Evolutionary conservation across 805 yeast genomes (phyloP).

Genomic region (Wickerhamiella alocasiicola): DNA sequence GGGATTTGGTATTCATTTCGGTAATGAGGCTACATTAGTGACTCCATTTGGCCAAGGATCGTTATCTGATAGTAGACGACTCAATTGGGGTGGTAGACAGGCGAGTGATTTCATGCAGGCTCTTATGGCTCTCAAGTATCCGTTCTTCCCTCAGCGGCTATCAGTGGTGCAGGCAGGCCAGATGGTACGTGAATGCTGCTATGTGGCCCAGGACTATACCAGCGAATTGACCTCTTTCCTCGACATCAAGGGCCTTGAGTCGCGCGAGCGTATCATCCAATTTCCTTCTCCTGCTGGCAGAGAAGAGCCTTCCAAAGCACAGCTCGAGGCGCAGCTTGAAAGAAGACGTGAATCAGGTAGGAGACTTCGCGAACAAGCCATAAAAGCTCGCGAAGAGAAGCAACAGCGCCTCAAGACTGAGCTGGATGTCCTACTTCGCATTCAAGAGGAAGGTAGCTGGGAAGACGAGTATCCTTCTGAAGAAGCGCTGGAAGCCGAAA

Average conservation of each 20-base stretch:
- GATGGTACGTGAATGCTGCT: slow-evolving; percentile 65
- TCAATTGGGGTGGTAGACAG: slow-evolving; percentile 85
- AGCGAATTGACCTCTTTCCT: slow-evolving; percentile 47
- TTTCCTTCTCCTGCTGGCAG: slow-evolving; percentile 60
- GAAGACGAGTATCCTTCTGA: slow-evolving; percentile 1
- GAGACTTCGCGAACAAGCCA: slow-evolving; percentile 86
- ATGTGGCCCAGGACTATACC: slow-evolving; percentile 55
- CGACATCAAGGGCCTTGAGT: slow-evolving; percentile 50
- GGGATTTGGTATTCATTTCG: slow-evolving; percentile 75
- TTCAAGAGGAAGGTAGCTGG: slow-evolving; percentile 27
- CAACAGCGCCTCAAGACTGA: slow-evolving; percentile 67
- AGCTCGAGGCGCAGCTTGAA: slow-evolving; percentile 60
- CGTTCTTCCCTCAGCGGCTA: slow-evolving; percentile 74
- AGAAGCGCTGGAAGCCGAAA: slow-evolving; percentile 55
- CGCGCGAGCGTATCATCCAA: slow-evolving; percentile 65
- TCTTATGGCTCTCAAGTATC: slow-evolving; percentile 69
- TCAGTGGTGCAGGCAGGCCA: slow-evolving; percentile 49
- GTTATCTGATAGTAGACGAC: slow-evolving; percentile 56
- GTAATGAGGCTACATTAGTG: slow-evolving; percentile 69
- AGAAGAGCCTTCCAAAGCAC: slow-evolving; percentile 73
- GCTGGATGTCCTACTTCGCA: slow-evolving; percentile 34
- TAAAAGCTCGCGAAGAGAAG: slow-evolving; percentile 68
- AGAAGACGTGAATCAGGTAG: slow-evolving; percentile 76
- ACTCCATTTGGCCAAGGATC: slow-evolving; percentile 70
- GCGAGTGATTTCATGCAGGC: slow-evolving; percentile 50